Conservation (phyloP, 331 rosid genomes). For the Acacia concinna region DNA sequence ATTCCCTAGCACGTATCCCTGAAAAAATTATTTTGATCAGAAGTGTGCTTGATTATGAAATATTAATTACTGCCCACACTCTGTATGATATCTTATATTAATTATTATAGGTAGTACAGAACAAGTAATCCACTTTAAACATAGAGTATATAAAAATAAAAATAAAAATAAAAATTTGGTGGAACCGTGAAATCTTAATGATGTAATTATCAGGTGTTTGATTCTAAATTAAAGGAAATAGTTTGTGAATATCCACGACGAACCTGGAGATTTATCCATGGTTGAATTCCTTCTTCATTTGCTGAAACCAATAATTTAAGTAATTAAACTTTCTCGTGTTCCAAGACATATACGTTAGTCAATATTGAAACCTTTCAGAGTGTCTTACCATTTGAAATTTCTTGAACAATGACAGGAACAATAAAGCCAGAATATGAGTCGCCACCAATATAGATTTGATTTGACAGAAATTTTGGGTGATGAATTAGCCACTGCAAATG, state of each 20-base stretch:
- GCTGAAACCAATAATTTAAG: constrained; percentile 34
- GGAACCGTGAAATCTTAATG: not conserved
- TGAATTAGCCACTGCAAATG: constrained; percentile 41
- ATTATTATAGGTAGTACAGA: too few species aligned
- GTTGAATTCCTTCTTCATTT: constrained; percentile 42
- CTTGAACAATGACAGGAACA: constrained; percentile 30
- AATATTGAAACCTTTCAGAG: not conserved
- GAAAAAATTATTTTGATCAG: not conserved
- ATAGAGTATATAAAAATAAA: too few species aligned
- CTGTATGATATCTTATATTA: too few species aligned
- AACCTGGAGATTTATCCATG: constrained; percentile 54
- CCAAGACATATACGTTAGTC: not conserved
- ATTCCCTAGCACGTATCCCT: constrained; percentile 64
- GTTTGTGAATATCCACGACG: not conserved
- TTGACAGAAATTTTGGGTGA: constrained; percentile 40
- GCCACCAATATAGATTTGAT: constrained; percentile 38
- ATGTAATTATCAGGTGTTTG: too few species aligned
- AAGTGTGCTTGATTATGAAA: not conserved
- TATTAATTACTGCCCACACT: not conserved
- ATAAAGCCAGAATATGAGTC: constrained; percentile 46
- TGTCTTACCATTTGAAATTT: constrained; percentile 40
- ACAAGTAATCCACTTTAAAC: not conserved
- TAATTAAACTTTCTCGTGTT: not conserved
- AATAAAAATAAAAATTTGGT: not conserved
- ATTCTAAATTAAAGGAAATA: not conserved